Base-by-base conservation (phyloP, 176 grass and related monocot species). In the Carex myosuroides region DNA sequence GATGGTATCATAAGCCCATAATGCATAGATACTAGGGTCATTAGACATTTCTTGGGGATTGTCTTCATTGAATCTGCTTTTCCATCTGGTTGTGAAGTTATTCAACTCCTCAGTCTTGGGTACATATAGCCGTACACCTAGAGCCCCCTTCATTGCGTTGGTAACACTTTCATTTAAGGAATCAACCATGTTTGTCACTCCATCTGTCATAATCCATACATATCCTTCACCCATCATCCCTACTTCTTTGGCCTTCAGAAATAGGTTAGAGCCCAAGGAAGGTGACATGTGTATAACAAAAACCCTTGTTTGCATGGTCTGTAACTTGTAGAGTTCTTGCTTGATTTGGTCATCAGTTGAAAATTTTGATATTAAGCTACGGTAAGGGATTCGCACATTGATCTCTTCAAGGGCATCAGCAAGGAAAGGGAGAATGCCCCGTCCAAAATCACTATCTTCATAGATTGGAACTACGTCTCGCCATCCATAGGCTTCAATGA, bases 401-500 rank as follows among this genome's bases (percentile, higher is more conserved):
- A 85, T 83, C 46, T 35, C 81, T 85, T 87, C 16, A 22, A 94
- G 88, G 66, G 70, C 59, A 41, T 87, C 54, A 1, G 53, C 24
- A 55, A 94, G 86, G 20, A 86, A 74, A 35, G 86, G 86, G 42
- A 94, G 24, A 7, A 94, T 89, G 71, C 86, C 84, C 57, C 84
- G 81, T 3, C 92, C 90, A 64, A 88, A 89, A 2, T 90, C 64
- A 3, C 60, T 83, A 7, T 92, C 88, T 5, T 88, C 82, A 18
- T 88, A 90, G 70, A 90, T 41, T 11, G 18, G 84, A 20, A 92
- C 86, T 54, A 90, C 84, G 13, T 92, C 30, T 85, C 70, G 87
- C 92, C 92, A 94, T 89, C 88, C 88, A 72, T 88, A 91, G 20
- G 89, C 62, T 63, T 89, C 84, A 3, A 91, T 86, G 17, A 94